Base-by-base conservation (phyloP, 2,329 filamentous ascomycete species). In the Cytospora mali region DNA sequence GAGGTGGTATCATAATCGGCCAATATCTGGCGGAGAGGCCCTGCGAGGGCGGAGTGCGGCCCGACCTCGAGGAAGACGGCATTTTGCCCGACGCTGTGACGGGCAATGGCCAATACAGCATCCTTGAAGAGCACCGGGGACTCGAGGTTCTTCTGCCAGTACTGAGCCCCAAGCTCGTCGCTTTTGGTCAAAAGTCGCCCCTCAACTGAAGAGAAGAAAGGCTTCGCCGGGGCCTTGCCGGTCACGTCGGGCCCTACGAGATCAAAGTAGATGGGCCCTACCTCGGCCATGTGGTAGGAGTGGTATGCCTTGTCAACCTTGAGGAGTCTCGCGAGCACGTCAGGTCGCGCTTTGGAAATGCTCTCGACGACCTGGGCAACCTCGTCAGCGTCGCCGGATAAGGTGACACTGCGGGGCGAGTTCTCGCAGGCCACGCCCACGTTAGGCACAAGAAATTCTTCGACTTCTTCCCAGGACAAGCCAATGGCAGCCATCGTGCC, bases 401-500 rank as follows among this genome's bases (percentile, higher is more conserved):
- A 21, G 0, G 76, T 77, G 7, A 72, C 62, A 51, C 70, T 78
- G 0, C 62, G 42, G 0, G 74, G 72, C 25, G 55, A 60, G 39
- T 63, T 63, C 25, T 58, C 55, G 23, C 55, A 63, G 3, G 49
- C 61, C 27, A 63, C 29, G 13, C 14, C 27, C 0, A 68, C 56
- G 1, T 52, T 39, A 3, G 18, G 27, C 27, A 16, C 21, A 11
- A 63, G 23, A 10, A 46, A 55, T 5, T 4, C 51, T 16, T 21
- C 60, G 16, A 59, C 61, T 61, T 42, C 50, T 2, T 28, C 23
- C 16, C 16, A 25, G 6, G 53, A 33, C 10, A 53, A 10, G 1
- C 50, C 55, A 6, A 64, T 29, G 3, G 58, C 58, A 9, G 53
- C 50, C 57, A 61, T 61, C 11, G 33, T 42, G 2, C 56, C 57